phyloP scores from a whole-genome alignment of 495 filamentous ascomycete species.

The Lasiosphaeria ovina region DNA sequence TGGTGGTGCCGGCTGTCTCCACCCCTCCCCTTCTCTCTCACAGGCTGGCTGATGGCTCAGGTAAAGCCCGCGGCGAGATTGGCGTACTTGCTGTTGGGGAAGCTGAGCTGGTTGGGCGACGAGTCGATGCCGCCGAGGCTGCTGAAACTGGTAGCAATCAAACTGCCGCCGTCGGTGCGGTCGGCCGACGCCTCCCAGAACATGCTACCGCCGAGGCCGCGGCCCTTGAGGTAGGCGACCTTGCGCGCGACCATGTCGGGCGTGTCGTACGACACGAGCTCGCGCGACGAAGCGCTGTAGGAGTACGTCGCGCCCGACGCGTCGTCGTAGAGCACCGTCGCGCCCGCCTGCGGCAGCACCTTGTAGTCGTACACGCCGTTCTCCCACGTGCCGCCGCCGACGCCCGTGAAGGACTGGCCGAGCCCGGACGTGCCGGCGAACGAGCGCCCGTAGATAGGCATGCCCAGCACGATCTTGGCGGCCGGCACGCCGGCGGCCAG shows the following conservation, averaged over 20 bases:
- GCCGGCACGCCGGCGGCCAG: conserved; percentile 58
- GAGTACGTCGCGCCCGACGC: conserved; percentile 61
- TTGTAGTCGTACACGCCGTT: conserved; percentile 83
- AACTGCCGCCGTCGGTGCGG: conserved; percentile 55
- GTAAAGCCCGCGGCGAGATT: conserved; percentile 34
- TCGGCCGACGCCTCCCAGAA: conserved; percentile 89
- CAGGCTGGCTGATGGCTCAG: background rate
- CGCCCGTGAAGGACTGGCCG: conserved; percentile 61
- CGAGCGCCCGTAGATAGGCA: conserved; percentile 83
- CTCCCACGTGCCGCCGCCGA: conserved; percentile 71
- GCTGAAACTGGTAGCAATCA: conserved; percentile 56
- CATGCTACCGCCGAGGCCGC: conserved; percentile 75
- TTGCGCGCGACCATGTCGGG: conserved; percentile 59
- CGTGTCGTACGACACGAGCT: conserved; percentile 76
- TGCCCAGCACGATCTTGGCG: conserved; percentile 73
- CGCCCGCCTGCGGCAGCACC: conserved; percentile 52
- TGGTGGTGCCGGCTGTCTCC: background rate
- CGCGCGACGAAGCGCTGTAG: conserved; percentile 56
- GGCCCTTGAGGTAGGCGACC: conserved; percentile 59
- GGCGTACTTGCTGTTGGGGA: conserved; percentile 42
- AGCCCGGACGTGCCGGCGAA: conserved; percentile 70
- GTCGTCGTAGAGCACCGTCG: conserved; percentile 45
- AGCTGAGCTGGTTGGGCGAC: conserved; percentile 38
- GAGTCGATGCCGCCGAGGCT: conserved; percentile 38
- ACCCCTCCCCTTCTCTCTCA: background rate